Evolutionary conservation across 2,329 filamentous ascomycete genomes (phyloP).

Genomic region (Fusarium domesticum): DNA sequence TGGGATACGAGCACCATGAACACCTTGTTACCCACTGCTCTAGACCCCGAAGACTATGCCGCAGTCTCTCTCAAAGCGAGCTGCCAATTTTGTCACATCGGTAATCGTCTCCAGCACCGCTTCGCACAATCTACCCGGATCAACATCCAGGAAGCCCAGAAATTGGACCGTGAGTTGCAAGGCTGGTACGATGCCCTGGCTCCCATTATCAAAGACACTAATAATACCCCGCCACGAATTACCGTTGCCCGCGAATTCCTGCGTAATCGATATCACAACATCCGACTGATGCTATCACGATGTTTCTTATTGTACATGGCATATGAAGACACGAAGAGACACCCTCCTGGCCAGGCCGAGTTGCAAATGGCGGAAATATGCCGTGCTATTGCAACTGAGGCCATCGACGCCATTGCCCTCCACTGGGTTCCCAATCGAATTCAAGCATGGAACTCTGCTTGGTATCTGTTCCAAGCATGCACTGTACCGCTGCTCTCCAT

Average conservation of each 20-base stretch:
- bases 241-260: conserved; percentile 30
- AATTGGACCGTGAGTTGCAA: conserved; percentile 29
- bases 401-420: conserved; percentile 32
- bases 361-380: conserved; percentile 22
- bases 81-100: conserved; percentile 30
- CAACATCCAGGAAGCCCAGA: conserved; percentile 23
- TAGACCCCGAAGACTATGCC: conserved; percentile 24
- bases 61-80: conserved; percentile 28
- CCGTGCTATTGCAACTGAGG: conserved; percentile 28
- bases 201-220: conserved; percentile 17
- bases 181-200: conserved; percentile 28
- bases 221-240: conserved; percentile 25
- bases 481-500: conserved; percentile 31
- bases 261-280: conserved; percentile 31
- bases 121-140: conserved; percentile 29
- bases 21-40: conserved; percentile 22
- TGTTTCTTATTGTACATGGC: conserved; percentile 20
- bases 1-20: conserved; percentile 34
- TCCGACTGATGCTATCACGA: conserved; percentile 26
- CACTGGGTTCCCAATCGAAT: conserved; percentile 34
- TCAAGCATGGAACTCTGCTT: conserved; percentile 33
- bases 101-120: conserved; percentile 30
- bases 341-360: conserved; percentile 9
- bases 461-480: conserved; percentile 35
- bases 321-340: conserved; percentile 18